Conservation (phyloP, 352 stramenopile genomes). For the Phytophthora kernoviae region DNA sequence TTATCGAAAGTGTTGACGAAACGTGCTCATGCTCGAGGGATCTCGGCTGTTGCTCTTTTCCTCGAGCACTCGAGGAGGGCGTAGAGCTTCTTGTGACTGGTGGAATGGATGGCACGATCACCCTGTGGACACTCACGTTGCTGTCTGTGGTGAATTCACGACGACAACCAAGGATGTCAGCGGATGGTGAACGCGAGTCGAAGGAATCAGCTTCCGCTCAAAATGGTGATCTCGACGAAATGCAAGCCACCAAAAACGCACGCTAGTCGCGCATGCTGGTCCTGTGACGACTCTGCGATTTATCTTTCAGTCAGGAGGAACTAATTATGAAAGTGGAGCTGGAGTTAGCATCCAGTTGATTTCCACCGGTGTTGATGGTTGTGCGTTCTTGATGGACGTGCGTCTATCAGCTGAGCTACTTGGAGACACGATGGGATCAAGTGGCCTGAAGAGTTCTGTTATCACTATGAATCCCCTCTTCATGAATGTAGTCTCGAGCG, state of each 20-base stretch:
- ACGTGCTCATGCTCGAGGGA: slow-evolving; percentile 57
- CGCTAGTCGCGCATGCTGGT: slow-evolving; percentile 53
- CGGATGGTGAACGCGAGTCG: slow-evolving; percentile 2
- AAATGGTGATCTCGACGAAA: slow-evolving; percentile 53
- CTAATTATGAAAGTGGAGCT: slow-evolving; percentile 8
- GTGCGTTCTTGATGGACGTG: slow-evolving; percentile 71
- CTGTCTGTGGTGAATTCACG: slow-evolving; percentile 14
- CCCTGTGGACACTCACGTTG: slow-evolving; percentile 70
- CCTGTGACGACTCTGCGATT: slow-evolving; percentile 67
- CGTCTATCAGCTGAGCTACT: slow-evolving; percentile 39
- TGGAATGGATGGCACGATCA: slow-evolving; percentile 63
- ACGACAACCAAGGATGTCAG: slow-evolving; percentile 6
- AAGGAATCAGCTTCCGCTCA: slow-evolving; percentile 4
- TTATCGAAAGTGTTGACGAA: slow-evolving; percentile 58
- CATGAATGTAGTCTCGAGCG: slow-evolving; percentile 62
- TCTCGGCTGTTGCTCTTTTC: slow-evolving; percentile 59
- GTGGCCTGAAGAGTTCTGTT: slow-evolving; percentile 7
- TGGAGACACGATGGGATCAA: slow-evolving; percentile 22
- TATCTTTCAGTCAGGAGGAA: slow-evolving; percentile 24
- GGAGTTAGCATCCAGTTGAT: slow-evolving; percentile 51
- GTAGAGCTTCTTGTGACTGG: slow-evolving; percentile 70
- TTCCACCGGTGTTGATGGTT: slow-evolving; percentile 67
- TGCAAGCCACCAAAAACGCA: slow-evolving; percentile 72
- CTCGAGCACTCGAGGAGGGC: slow-evolving; percentile 42
- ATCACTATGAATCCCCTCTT: slow-evolving; percentile 58